These are phyloP conservation scores for Phytopythium cucurbitacearum DNA, from an alignment of 352 stramenopile genomes.

Conservation along the genomic window DNA sequence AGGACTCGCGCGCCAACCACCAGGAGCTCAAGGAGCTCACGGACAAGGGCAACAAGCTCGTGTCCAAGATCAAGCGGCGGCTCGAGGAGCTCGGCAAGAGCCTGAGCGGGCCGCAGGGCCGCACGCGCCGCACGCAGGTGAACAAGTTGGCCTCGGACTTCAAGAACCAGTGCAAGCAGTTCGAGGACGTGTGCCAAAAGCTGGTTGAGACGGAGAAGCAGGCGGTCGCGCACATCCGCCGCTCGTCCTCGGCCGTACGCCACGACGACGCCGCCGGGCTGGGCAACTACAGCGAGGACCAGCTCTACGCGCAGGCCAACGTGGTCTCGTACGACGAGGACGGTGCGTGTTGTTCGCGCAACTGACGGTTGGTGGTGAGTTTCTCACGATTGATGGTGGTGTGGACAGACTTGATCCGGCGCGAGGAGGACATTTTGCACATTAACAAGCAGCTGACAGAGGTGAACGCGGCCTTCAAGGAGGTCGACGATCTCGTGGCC, in stretches of 20 bases:
- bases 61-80: conserved; percentile 48
- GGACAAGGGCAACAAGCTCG: conserved; percentile 56
- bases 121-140: conserved; percentile 44
- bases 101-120: conserved; percentile 25
- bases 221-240: conserved; percentile 44
- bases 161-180: conserved; percentile 57
- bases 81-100: conserved; percentile 42
- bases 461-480: conserved; percentile 60
- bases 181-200: conserved; percentile 50
- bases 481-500: conserved; percentile 57
- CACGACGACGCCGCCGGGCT: conserved; percentile 35
- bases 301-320: conserved; percentile 62
- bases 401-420: conserved; percentile 40
- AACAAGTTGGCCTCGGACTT: conserved; percentile 56
- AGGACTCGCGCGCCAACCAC: conserved; percentile 58
- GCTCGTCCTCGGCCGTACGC: conserved; percentile 43
- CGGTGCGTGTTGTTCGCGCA: conserved; percentile 18
- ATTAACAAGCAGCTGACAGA: conserved; percentile 71
- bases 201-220: conserved; percentile 39
- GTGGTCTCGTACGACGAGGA: conserved; percentile 63
- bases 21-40: conserved; percentile 56
- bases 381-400: conserved; percentile 6
- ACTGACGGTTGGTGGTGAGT: conserved; percentile 1
- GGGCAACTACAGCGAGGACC: conserved; percentile 60
- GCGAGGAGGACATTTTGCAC: conserved; percentile 67